Base-by-base conservation (phyloP, 495 filamentous ascomycete genomes). In the Xylaria telfairii region DNA sequence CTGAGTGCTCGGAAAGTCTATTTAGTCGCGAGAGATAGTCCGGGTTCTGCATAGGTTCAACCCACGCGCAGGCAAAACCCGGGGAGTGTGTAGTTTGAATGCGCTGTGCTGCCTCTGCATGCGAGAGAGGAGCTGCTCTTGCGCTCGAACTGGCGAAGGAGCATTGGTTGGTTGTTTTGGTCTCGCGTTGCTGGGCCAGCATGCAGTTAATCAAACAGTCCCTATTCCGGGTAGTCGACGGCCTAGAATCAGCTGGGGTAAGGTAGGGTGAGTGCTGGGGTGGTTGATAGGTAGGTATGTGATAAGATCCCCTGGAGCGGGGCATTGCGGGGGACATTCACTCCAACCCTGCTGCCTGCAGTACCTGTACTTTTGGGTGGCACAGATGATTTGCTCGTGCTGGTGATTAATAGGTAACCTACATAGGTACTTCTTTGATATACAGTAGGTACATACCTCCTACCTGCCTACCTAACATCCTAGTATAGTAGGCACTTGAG, bases 101-200 rank as follows among this genome's bases (percentile, higher is more conserved):
- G 9, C 21, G 56, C 56, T 34, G 9, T 39, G 56, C 56, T 34
- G 28, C 32, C 32, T 37, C 56, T 59, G 21, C 30, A 37, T 59
- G 6, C 6, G 32, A 21, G 54, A 9, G 28, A 57, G 4, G n/a
- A 8, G 32, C n/a, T 65, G 42, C 41, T 47, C 26, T 65, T 51
- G 61, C 32, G 47, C 30, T 53, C 49, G 26, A n/a, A 37, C 47
- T 10, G 21, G 34, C 37, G 13, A 44, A 70, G 24, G 4, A 53
- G 30, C 15, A 42, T 64, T n/a, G n/a, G 37, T 15, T n/a, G 57
- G 59, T 41, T 41, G 34, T 64, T 54, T 69, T 69, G 56, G 65
- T 47, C 34, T 64, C 8, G 68, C 68, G 68, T 71, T 71, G 68
- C 68, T 71, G 60, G 68, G 68, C 54, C 61, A 71, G 68, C 68